Conservation (phyloP, 805 yeast species). For the Lachancea fermentati region DNA sequence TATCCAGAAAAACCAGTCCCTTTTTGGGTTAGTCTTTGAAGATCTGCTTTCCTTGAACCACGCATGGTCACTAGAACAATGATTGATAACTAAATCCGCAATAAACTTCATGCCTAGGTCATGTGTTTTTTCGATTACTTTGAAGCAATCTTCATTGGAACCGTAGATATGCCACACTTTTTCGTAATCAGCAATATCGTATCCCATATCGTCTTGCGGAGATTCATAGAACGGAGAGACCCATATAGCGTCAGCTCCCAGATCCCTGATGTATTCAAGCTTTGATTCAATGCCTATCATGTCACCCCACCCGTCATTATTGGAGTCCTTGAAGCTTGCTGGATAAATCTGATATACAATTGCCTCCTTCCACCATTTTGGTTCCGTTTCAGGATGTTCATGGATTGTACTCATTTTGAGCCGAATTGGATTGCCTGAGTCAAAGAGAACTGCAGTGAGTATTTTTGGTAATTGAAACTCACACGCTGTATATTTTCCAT, state of each 20-base stretch:
- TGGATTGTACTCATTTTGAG: not conserved
- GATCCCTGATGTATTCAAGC: constrained; percentile 44
- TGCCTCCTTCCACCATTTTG: constrained; percentile 50
- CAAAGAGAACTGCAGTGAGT: too few relatives aligned
- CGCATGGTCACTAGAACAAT: constrained; percentile 47
- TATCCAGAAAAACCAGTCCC: constrained; percentile 60
- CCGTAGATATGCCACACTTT: constrained; percentile 49
- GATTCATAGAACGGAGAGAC: constrained; percentile 52
- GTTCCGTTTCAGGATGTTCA: constrained; percentile 12
- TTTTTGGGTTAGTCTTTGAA: constrained; percentile 45
- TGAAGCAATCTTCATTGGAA: constrained; percentile 46
- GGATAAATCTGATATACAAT: constrained; percentile 56
- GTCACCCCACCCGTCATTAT: constrained; percentile 56
- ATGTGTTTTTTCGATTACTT: constrained; percentile 43
- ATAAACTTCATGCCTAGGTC: constrained; percentile 46
- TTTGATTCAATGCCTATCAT: constrained; percentile 47
- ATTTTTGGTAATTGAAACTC: too few relatives aligned
- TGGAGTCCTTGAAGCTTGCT: constrained; percentile 53
- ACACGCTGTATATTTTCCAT: too few relatives aligned
- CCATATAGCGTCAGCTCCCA: constrained; percentile 51
- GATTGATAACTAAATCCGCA: constrained; percentile 53
- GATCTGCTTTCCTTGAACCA: constrained; percentile 55
- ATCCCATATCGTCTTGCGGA: constrained; percentile 60
- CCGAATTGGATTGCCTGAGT: too few relatives aligned
- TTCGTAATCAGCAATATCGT: constrained; percentile 51